Evolutionary conservation across 805 yeast species (phyloP).

Genomic region (Sugiyamaella floridensis): DNA sequence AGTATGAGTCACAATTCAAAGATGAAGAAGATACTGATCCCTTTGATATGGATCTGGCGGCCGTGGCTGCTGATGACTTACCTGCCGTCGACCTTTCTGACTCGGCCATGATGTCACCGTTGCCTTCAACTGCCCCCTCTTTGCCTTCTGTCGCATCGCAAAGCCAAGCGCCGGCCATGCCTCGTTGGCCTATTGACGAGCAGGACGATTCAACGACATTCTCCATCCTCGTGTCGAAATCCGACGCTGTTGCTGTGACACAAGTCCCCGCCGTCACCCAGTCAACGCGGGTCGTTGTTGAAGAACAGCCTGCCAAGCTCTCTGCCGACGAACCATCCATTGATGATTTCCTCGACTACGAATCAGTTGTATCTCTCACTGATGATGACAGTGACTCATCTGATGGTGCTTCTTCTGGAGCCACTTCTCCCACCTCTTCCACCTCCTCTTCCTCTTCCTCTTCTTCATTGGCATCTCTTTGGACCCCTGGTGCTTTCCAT

Average conservation of each 20-base stretch:
- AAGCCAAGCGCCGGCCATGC: background rate
- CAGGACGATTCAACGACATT: conserved; percentile 23
- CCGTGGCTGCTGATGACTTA: background rate
- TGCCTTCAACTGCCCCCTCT: background rate
- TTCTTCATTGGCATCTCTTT: conserved; percentile 1
- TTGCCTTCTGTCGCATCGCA: background rate
- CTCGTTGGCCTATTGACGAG: conserved; percentile 22
- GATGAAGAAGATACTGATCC: conserved; percentile 1
- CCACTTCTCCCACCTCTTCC: conserved; percentile 9
- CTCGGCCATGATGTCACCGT: background rate
- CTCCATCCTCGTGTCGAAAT: conserved; percentile 16
- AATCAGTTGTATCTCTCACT: conserved; percentile 15
- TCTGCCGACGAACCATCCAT: conserved; percentile 3
- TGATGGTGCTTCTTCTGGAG: conserved; percentile 5
- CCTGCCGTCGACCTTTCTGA: background rate
- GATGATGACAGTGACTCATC: conserved; percentile 10
- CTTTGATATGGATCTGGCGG: background rate
- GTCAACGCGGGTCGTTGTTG: conserved; percentile 2
- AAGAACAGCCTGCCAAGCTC: background rate
- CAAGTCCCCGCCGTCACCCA: background rate
- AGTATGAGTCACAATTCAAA: conserved; percentile 13
- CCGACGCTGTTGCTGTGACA: background rate
- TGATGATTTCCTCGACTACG: conserved; percentile 22
- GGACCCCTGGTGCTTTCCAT: conserved; percentile 11
- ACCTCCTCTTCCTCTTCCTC: conserved; percentile 3